Percentiles rank a stretch among this genome's conserved stretches.
These are phyloP conservation scores for Lepidium africanum DNA, from an alignment of 345 rosid species.

Conservation along the genomic window DNA sequence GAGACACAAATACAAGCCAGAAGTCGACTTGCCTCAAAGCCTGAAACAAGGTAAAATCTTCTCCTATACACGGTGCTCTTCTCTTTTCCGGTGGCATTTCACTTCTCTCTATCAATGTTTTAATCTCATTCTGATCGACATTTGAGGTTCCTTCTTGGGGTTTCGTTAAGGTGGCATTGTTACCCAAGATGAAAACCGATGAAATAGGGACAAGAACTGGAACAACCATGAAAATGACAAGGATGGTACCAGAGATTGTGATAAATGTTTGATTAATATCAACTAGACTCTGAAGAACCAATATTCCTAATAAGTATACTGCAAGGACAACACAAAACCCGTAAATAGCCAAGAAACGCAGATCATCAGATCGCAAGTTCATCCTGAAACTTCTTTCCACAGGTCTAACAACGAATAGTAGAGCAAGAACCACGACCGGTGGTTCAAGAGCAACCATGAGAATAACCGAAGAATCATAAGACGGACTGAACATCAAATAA, in stretches of 20 bases:
- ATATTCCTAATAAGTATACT: constrained; percentile 54
- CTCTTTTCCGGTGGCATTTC: constrained; percentile 44
- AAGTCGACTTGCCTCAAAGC: constrained; percentile 66
- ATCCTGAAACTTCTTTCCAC: constrained; percentile 50
- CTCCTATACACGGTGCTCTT: constrained; percentile 63
- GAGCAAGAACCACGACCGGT: constrained; percentile 45
- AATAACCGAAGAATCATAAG: constrained; percentile 57
- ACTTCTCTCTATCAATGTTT: constrained; percentile 48
- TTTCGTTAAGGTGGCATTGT: constrained; percentile 30
- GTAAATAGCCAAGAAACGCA: constrained; percentile 43
- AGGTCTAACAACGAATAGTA: constrained; percentile 67
- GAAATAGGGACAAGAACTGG: constrained; percentile 52
- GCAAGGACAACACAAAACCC: constrained; percentile 58
- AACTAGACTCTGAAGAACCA: constrained; percentile 60
- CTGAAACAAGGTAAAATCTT: constrained; percentile 68
- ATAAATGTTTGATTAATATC: constrained; percentile 36
- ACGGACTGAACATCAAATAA: constrained; percentile 50
- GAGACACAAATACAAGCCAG: constrained; percentile 67
- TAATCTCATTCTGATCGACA: constrained; percentile 28
- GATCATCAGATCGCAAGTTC: constrained; percentile 40
- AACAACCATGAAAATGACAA: constrained; percentile 43
- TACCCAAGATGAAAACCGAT: constrained; percentile 28
- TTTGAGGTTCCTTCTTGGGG: constrained; percentile 23
- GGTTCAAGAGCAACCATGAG: constrained; percentile 77
- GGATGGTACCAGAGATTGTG: constrained; percentile 34